These are phyloP conservation scores for Zasmidium angulare DNA, from an alignment of 2,329 filamentous ascomycete genomes.

Conservation along the genomic window DNA sequence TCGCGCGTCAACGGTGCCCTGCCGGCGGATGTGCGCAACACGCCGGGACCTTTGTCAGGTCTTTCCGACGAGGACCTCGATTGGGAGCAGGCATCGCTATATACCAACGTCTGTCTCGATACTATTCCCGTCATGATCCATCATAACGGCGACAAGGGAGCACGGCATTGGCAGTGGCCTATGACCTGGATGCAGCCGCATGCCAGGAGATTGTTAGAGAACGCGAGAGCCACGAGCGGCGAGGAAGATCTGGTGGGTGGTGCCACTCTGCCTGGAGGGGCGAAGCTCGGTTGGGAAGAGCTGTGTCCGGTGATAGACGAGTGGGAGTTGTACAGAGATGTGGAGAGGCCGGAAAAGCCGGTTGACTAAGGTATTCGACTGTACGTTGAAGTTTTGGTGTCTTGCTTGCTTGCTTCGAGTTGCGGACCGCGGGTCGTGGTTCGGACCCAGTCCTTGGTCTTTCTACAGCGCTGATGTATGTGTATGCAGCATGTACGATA, in stretches of 20 bases:
- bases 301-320: constrained; percentile 22
- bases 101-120: constrained; percentile 27
- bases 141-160: constrained; percentile 27
- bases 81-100: constrained; percentile 23
- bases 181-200: constrained; percentile 22
- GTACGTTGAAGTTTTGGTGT: no score
- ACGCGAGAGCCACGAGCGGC: constrained; percentile 21
- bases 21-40: constrained; percentile 20
- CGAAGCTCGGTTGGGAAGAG: constrained; percentile 24
- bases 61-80: constrained; percentile 5
- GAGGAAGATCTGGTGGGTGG: constrained; percentile 34
- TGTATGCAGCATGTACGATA: no score
- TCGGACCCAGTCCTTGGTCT: no score
- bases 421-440: no score
- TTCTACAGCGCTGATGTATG: no score
- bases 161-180: constrained; percentile 16
- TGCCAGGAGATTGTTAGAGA: constrained; percentile 10
- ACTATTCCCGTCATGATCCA: constrained; percentile 31
- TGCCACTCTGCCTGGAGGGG: constrained; percentile 45
- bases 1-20: constrained; percentile 13
- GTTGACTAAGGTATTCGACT: no score
- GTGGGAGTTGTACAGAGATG: constrained; percentile 21
- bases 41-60: constrained; percentile 14
- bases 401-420: no score
- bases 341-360: constrained; percentile 8